Evolutionary conservation across 257 asterid species (phyloP).

Genomic region (Fraxinus americana): DNA sequence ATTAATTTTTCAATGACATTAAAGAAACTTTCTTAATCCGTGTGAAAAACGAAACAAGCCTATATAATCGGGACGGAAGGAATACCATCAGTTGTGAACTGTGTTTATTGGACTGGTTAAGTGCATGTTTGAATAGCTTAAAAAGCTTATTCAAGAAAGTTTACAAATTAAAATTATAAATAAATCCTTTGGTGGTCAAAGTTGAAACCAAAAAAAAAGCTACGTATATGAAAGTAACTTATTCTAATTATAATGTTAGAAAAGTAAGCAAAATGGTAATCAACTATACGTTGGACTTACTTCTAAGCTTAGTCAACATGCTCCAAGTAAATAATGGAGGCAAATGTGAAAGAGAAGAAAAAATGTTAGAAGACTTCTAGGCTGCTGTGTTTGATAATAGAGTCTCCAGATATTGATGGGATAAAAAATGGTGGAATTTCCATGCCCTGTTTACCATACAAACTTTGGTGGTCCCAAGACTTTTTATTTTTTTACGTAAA

Average conservation of each 20-base stretch:
- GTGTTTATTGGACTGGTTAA: too few relatives aligned
- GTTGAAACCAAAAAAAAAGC: too few relatives aligned
- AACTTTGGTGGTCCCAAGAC: slow-evolving; percentile 50
- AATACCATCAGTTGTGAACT: too few relatives aligned
- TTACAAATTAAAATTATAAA: too few relatives aligned
- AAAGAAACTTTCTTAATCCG: too few relatives aligned
- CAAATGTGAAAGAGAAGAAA: slow-evolving; percentile 48
- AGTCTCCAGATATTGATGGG: slow-evolving; percentile 42
- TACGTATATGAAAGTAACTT: too few relatives aligned
- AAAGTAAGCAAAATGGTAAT: neutral
- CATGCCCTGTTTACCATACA: slow-evolving; percentile 32
- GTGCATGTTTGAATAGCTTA: neutral
- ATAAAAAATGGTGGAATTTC: slow-evolving; percentile 28
- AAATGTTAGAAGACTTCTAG: slow-evolving; percentile 35
- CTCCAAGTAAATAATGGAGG: neutral
- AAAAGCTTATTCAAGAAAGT: neutral
- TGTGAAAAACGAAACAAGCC: too few relatives aligned
- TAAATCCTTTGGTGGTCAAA: neutral
- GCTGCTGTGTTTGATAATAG: slow-evolving; percentile 29
- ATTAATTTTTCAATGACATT: too few relatives aligned
- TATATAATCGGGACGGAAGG: too few relatives aligned
- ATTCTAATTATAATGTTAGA: neutral
- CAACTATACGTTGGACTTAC: neutral
- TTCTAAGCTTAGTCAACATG: neutral
- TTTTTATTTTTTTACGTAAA: slow-evolving; percentile 37